Evolutionary conservation across 176 grass and related monocot genomes (phyloP).

Genomic region (Musa troglodytarum): DNA sequence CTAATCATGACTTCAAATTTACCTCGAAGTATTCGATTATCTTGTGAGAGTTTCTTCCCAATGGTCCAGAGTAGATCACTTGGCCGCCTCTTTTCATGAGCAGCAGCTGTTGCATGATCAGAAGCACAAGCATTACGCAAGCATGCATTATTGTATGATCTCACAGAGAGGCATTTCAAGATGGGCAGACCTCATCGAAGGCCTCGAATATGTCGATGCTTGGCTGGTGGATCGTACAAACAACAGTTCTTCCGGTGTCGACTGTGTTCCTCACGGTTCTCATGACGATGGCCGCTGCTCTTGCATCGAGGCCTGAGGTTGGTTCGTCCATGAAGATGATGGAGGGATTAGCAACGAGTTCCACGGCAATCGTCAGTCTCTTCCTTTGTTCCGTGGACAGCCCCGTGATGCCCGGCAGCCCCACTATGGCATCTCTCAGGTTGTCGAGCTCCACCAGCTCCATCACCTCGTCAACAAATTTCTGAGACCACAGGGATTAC

Average conservation of each 20-base stretch:
- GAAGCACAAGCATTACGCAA: no score
- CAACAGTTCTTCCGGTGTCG: conserved; percentile 68
- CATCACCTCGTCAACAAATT: conserved; percentile 76
- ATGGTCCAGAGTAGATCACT: conserved; percentile 65
- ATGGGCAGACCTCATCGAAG: conserved; percentile 52
- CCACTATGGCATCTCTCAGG: conserved; percentile 56
- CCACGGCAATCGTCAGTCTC: conserved; percentile 61
- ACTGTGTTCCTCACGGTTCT: conserved; percentile 71
- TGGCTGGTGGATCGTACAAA: conserved; percentile 83
- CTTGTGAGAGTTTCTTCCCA: conserved; percentile 55
- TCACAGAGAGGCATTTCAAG: no score
- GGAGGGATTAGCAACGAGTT: conserved; percentile 60
- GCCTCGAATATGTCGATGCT: conserved; percentile 88
- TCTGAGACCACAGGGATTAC: conserved; percentile 19
- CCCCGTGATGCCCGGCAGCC: conserved; percentile 54
- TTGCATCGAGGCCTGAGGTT: conserved; percentile 74
- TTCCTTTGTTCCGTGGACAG: conserved; percentile 84
- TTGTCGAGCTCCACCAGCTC: conserved; percentile 56
- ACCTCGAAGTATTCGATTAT: conserved; percentile 75
- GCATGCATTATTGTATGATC: no score
- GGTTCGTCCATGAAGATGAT: conserved; percentile 87
- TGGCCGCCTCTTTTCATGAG: conserved; percentile 82
- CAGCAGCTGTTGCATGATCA: conserved; percentile 33
- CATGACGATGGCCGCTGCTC: conserved; percentile 84
- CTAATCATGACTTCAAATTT: no score